These are phyloP conservation scores for Limtongia smithiae DNA, from an alignment of 805 yeast species.

Conservation along the genomic window DNA sequence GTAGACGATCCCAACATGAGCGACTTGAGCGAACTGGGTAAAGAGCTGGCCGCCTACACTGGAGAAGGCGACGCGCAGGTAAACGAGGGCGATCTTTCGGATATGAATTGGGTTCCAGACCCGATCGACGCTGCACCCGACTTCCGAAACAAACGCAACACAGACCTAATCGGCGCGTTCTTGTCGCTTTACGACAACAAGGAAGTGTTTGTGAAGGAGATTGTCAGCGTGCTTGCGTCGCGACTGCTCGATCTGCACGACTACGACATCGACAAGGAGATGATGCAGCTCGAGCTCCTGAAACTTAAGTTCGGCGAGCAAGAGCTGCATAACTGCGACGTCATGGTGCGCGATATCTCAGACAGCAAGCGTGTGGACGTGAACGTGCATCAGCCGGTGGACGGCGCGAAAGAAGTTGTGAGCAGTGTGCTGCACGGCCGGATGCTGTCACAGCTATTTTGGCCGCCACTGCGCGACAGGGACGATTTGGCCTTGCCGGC, in stretches of 20 bases:
- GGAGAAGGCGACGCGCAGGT: constrained; percentile 19
- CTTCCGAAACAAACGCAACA: constrained; percentile 41
- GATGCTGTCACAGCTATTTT: constrained; percentile 70
- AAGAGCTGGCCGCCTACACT: constrained; percentile 14
- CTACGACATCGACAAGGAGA: constrained; percentile 32
- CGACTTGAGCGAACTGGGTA: constrained; percentile 53
- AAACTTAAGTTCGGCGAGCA: constrained; percentile 63
- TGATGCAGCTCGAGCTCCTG: constrained; percentile 48
- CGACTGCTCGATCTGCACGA: constrained; percentile 45
- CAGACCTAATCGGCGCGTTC: constrained; percentile 68
- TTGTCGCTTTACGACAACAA: constrained; percentile 70
- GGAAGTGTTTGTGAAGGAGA: constrained; percentile 61
- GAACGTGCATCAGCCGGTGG: constrained; percentile 35
- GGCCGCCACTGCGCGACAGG: constrained; percentile 63
- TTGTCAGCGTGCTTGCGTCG: constrained; percentile 57
- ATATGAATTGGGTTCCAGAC: constrained; percentile 72
- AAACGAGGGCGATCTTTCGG: constrained; percentile 42
- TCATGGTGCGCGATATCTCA: constrained; percentile 73
- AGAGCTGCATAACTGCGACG: constrained; percentile 67
- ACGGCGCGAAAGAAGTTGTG: constrained; percentile 21
- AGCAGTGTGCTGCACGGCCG: constrained; percentile 47
- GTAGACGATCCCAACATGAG: constrained; percentile 45
- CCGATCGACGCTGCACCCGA: constrained; percentile 90
- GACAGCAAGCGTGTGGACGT: constrained; percentile 51
- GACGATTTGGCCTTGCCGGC: constrained; percentile 51